Base-by-base conservation (phyloP, 352 stramenopile species). In the Globisporangium iwayamae region DNA sequence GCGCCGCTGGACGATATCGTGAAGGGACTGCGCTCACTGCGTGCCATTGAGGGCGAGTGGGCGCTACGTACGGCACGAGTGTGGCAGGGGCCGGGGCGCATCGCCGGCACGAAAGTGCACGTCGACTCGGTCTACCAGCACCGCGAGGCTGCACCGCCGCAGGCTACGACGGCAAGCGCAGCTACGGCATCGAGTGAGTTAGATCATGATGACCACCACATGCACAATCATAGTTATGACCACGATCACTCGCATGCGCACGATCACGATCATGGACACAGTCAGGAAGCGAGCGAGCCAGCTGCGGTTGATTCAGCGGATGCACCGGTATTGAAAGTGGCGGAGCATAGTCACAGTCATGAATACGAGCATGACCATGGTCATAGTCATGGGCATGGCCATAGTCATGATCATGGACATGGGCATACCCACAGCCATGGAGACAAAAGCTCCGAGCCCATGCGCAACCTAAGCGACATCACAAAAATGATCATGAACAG, bases 391-490 rank as follows among this genome's bases (percentile, higher is more conserved):
- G 6, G 1, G 0, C 16, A 56, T 14, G 55, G 25, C 18, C 50
- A 39, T 13, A 25, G 14, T 1, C 55, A 60, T 9, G n/a, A 50
- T 13, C 47, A 54, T 20, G 22, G 16, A 1, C 59, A 58, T 4
- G 51, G 43, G 5, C 81, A 92, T 47, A 46, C 56, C 7, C 78
- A 93, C 66, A 52, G 32, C 10, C 70, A 91, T 16, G 28, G 39
- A 28, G 34, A 81, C 18, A 53, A 83, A 20, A 25, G 22, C 22
- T 67, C 50, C 34, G 91, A 96, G 63, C 77, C 83, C 9, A 84
- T 98, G 66, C 91, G 96, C 38, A 98, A 98, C 69, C 70, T 98
- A 34, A 70, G 81, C 28, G 71, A 94, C 67, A 98, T 99, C 58
- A 76, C 83, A 34, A 48, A 69, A 51, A 89, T 99, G 69, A 81